These are phyloP conservation scores for Boletellus sp. DNA, from an alignment of 768 basidiomycete genomes.

Conservation along the genomic window DNA sequence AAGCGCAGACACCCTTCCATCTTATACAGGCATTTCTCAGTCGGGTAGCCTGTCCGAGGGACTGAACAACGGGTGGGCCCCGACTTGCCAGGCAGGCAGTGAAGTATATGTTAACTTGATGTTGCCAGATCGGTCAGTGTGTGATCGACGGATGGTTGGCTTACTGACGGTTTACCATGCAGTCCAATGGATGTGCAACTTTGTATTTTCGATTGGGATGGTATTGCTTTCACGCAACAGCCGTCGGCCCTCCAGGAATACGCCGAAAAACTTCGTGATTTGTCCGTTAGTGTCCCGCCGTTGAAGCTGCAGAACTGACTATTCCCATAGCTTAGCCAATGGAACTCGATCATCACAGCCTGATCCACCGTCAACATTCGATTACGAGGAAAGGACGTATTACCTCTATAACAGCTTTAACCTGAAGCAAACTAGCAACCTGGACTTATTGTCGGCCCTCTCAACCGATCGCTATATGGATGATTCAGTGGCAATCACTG, in stretches of 20 bases:
- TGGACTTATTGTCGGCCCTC: slow-evolving; percentile 6
- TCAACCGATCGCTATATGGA: slow-evolving; percentile 1
- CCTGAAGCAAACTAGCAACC: slow-evolving; percentile 43
- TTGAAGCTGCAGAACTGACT: slow-evolving; percentile 2
- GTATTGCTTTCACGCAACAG: slow-evolving; percentile 28
- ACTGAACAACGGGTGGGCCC: neutral
- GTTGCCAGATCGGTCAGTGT: slow-evolving; percentile 53
- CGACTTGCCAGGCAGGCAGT: slow-evolving; percentile 35
- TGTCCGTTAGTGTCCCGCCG: slow-evolving; percentile 34
- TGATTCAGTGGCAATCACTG: slow-evolving; percentile 22
- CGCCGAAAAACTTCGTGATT: slow-evolving; percentile 35
- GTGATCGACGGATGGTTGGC: neutral
- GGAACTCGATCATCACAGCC: slow-evolving; percentile 36
- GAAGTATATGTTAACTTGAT: slow-evolving; percentile 45
- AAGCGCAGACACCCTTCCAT: neutral
- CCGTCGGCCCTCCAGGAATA: slow-evolving; percentile 45
- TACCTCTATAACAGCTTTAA: slow-evolving; percentile 45
- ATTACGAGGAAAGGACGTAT: slow-evolving; percentile 37
- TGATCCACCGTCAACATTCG: slow-evolving; percentile 44
- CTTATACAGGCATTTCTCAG: neutral
- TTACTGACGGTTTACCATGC: slow-evolving; percentile 5
- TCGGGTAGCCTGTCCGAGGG: neutral
- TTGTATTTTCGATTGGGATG: slow-evolving; percentile 34
- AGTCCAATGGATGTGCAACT: slow-evolving; percentile 61
- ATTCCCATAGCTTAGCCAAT: slow-evolving; percentile 31